Percentiles rank a stretch among this genome's conserved stretches.
These are phyloP conservation scores for Anethum foeniculum DNA, from an alignment of 140 eudicot species.

Conservation along the genomic window DNA sequence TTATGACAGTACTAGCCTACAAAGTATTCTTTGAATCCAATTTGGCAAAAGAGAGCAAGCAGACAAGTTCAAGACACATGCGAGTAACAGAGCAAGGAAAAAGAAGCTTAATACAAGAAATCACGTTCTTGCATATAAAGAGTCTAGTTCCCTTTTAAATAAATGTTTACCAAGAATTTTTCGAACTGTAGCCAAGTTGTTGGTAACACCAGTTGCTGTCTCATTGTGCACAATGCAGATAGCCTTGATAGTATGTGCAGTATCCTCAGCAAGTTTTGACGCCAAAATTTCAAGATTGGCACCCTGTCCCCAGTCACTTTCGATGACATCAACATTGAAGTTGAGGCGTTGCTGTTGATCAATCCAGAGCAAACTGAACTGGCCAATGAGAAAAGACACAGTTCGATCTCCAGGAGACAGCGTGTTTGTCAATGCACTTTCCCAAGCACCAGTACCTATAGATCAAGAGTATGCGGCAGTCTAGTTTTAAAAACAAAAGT, in stretches of 20 bases:
- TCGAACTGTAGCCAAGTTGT: constrained; percentile 91
- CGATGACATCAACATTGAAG: constrained; percentile 81
- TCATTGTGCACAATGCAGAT: constrained; percentile 96
- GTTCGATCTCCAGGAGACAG: constrained; percentile 92
- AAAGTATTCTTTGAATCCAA: background rate
- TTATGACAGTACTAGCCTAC: background rate
- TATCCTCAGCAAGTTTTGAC: constrained; percentile 76
- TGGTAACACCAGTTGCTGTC: constrained; percentile 98
- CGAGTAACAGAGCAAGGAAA: background rate
- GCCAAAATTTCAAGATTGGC: constrained; percentile 80
- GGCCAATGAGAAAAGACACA: constrained; percentile 89
- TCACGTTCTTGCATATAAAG: background rate
- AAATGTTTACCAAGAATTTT: constrained; percentile 23
- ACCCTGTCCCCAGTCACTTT: constrained; percentile 95
- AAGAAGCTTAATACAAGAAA: background rate
- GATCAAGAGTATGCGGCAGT: background rate
- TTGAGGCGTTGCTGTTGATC: constrained; percentile 93
- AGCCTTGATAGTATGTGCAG: constrained; percentile 85
- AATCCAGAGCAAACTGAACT: constrained; percentile 98
- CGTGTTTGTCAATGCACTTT: constrained; percentile 95
- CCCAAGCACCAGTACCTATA: constrained; percentile 99
- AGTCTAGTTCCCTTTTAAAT: background rate
- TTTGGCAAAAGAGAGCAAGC: background rate
- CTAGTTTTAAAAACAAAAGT: background rate
- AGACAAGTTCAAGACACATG: background rate